Base-by-base conservation (phyloP, 2,329 filamentous ascomycete species). In the Ceratocystis eucalypticola region DNA sequence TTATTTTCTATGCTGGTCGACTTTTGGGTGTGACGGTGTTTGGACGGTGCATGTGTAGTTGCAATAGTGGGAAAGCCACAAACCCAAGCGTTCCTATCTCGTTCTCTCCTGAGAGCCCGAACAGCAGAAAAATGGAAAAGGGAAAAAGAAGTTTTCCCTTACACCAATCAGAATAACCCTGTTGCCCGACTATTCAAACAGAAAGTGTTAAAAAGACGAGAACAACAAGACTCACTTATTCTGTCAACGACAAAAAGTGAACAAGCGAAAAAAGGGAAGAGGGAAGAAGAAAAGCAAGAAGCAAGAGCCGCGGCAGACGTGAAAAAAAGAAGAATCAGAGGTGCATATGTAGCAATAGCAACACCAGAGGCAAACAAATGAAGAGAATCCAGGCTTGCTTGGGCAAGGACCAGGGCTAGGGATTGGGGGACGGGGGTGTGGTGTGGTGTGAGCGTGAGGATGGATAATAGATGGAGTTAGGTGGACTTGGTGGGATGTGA, bases 251-350 rank as follows among this genome's bases (percentile, higher is more conserved):
- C 48, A 53, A 53, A 53, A 15, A 28, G 25, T 25, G 15, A 53
- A 30, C 55, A 22, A 59, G 50, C 50, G 50, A 59, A 37, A 59
- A 59, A 59, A 59, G 55, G 55, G 55, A 37, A 37, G 25, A 15
- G 8, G 8, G n/a, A 37, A 59, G 30, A 57, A 28, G 48, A 25
- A 53, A 41, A 20, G 48, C 8, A 22, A 50, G 25, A 53, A 28
- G 15, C 48, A 12, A 28, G 22, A 53, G 48, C 48, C 22, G 22
- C 48, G 22, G 25, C 48, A 10, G 48, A 53, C 4, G 48, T 53
- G 48, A 15, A 53, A 28, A 5, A 53, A 53, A 53, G 15, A 15
- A 50, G 22, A 22, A 22, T 20, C 48, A 53, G 48, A 53, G 48
- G 48, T 53, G 48, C 48, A 28, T 28, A 53, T 53, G 48, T n/a